phyloP scores from a whole-genome alignment of 306 rosid genomes.

The Spatholobus suberectus region DNA sequence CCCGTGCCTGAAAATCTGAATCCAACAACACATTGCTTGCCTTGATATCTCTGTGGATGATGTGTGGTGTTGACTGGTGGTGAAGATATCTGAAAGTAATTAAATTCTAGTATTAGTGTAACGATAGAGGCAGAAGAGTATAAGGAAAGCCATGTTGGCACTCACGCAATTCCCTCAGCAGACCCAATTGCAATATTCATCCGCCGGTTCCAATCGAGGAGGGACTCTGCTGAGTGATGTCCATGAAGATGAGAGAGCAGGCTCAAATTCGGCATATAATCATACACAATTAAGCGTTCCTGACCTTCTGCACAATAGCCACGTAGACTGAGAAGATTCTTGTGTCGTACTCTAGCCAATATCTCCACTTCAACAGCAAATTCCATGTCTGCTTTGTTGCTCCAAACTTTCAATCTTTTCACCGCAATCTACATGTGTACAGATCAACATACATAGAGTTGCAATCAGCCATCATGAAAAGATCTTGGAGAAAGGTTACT shows the following conservation, averaged over 20 bases:
- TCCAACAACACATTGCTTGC: slow-evolving; percentile 90
- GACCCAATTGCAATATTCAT: slow-evolving; percentile 89
- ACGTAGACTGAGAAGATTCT: slow-evolving; percentile 91
- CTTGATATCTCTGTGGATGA: slow-evolving; percentile 90
- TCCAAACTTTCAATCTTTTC: slow-evolving; percentile 95
- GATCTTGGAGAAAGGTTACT: background rate
- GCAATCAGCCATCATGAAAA: background rate
- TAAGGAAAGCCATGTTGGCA: slow-evolving; percentile 29
- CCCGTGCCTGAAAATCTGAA: slow-evolving; percentile 78
- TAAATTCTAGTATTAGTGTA: slow-evolving; percentile 2
- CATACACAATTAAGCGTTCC: slow-evolving; percentile 90
- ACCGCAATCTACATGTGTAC: slow-evolving; percentile 76
- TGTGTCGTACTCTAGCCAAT: slow-evolving; percentile 93
- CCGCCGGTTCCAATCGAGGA: slow-evolving; percentile 86
- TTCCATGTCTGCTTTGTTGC: slow-evolving; percentile 93
- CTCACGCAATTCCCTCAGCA: slow-evolving; percentile 94
- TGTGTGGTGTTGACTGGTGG: slow-evolving; percentile 88
- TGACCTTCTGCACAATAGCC: slow-evolving; percentile 99
- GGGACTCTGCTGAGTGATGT: slow-evolving; percentile 89
- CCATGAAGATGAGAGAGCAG: slow-evolving; percentile 95
- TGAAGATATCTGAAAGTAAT: slow-evolving; percentile 87
- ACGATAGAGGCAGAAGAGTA: background rate
- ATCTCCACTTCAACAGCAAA: slow-evolving; percentile 96
- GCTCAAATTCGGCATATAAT: slow-evolving; percentile 95
- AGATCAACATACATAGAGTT: slow-evolving; percentile 31